A percentile compares a stretch with the other conserved stretches of the same genome.
phyloP scores from a whole-genome alignment of 2,329 filamentous ascomycete genomes.

The Trichoderma breve region DNA sequence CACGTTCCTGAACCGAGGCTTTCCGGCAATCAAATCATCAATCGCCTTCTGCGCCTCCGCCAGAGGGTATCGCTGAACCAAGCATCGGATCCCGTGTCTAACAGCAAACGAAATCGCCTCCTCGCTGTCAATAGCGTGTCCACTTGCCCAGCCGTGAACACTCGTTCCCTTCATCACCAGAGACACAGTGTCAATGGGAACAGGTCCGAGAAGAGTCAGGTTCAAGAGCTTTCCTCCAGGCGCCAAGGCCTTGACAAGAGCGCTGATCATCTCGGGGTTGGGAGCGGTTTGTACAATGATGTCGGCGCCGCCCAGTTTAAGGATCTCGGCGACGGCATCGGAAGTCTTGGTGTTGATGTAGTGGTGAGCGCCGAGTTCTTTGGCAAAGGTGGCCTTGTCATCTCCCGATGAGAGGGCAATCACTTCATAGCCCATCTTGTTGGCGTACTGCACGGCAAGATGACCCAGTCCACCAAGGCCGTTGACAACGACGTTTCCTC shows the following conservation, averaged over 20 bases:
- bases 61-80: constrained; percentile 64
- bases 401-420: constrained; percentile 65
- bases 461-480: constrained; percentile 76
- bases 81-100: constrained; percentile 59
- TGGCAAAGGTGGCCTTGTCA: constrained; percentile 66
- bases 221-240: constrained; percentile 58
- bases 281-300: constrained; percentile 64
- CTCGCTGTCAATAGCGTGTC: constrained; percentile 60
- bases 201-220: constrained; percentile 50
- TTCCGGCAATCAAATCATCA: constrained; percentile 40
- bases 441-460: constrained; percentile 72
- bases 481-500: constrained; percentile 56
- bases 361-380: constrained; percentile 42
- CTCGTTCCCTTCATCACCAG: constrained; percentile 53
- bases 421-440: constrained; percentile 72
- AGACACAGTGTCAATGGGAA: constrained; percentile 43
- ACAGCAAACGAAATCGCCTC: constrained; percentile 66
- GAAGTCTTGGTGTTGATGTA: constrained; percentile 52
- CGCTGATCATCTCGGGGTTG: constrained; percentile 52
- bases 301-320: constrained; percentile 59
- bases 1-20: constrained; percentile 47
- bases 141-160: constrained; percentile 63
- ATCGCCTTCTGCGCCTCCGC: constrained; percentile 47
- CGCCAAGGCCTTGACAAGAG: constrained; percentile 53
- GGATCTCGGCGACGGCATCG: constrained; percentile 49